Evolutionary conservation across 768 basidiomycete genomes (phyloP), one percentile per base, ranked within the genome.

Genomic region (Favolaschia claudopus): DNA sequence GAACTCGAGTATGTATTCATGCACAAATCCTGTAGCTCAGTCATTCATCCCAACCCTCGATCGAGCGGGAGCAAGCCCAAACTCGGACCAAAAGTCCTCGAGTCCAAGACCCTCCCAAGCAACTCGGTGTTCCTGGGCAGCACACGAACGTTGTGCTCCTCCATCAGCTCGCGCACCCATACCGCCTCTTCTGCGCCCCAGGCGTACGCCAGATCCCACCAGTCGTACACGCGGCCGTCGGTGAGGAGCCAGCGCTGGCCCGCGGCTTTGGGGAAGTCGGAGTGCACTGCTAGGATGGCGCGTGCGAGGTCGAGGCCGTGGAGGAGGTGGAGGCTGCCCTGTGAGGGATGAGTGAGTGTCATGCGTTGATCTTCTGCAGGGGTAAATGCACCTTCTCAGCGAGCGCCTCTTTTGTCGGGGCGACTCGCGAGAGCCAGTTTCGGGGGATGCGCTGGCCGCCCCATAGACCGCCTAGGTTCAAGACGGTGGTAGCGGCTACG

Each of bases 381-480:
- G 34, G 40, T 19, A 36, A 3, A 29, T 22, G 15, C 31, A 83
- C 86, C 74, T 84, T 88, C 14, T 63, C 68, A 28, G 66, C 74
- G 57, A 89, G 68, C 0, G 77, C 79, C 8, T 86, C 85, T 66
- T 87, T 87, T 4, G 80, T 79, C 0, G 84, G 77, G 0, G 84
- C 83, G n/a, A 89, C 78, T 13, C 78, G 74, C 1, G 68, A 65
- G 7, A 89, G 77, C 80, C 82, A 88, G 63, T 85, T 84, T 31
- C 74, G 73, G 15, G 77, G 70, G 5, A 75, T 70, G 10, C 88
- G 78, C 7, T 71, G 59, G 2, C 84, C 85, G 20, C 89, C 88
- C 85, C 85, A 89, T 8, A 90, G 74, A 0, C 88, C 89, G 8
- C 80, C 73, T 25, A 90, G 82, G 63, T 89, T 82, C 31, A 90